Conservation (phyloP, 352 stramenopile genomes). For the Phytopythium oedochilum region DNA sequence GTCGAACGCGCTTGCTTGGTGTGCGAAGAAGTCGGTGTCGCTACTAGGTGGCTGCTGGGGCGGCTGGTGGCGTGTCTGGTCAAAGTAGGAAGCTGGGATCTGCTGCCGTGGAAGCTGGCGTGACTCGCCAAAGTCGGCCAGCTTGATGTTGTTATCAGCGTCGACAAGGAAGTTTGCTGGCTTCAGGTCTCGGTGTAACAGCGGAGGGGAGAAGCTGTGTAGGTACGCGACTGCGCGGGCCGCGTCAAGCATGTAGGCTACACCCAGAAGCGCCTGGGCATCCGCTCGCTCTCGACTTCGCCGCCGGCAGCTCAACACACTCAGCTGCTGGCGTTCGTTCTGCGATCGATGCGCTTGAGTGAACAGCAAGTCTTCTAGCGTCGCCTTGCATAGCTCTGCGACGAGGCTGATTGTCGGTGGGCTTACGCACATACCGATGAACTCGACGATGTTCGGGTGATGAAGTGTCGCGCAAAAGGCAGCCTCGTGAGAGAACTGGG, state of each 20-base stretch:
- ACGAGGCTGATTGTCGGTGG: conserved; percentile 72
- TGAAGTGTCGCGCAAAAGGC: conserved; percentile 62
- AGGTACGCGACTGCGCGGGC: conserved; percentile 55
- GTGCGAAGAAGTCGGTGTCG: background rate
- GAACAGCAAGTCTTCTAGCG: conserved; percentile 32
- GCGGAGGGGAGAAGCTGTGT: conserved; percentile 55
- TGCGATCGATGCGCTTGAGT: background rate
- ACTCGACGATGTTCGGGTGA: conserved; percentile 80
- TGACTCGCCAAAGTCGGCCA: conserved; percentile 68
- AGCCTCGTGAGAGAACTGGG: conserved; percentile 79
- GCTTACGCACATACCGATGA: conserved; percentile 81
- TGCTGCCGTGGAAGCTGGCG: conserved; percentile 25
- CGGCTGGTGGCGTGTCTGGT: background rate
- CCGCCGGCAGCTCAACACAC: background rate
- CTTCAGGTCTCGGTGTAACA: conserved; percentile 67
- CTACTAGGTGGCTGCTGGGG: background rate
- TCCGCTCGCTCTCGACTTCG: conserved; percentile 18
- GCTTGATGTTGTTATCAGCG: conserved; percentile 40
- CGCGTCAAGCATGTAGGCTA: conserved; percentile 63
- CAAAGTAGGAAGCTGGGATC: background rate
- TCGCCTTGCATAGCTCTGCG: conserved; percentile 48
- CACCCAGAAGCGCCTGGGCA: conserved; percentile 21
- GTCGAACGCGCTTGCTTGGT: background rate
- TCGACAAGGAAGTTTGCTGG: conserved; percentile 65
- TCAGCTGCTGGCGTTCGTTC: background rate